phyloP scores from a whole-genome alignment of 176 grass and related monocot genomes.

The Triticum monococcum region DNA sequence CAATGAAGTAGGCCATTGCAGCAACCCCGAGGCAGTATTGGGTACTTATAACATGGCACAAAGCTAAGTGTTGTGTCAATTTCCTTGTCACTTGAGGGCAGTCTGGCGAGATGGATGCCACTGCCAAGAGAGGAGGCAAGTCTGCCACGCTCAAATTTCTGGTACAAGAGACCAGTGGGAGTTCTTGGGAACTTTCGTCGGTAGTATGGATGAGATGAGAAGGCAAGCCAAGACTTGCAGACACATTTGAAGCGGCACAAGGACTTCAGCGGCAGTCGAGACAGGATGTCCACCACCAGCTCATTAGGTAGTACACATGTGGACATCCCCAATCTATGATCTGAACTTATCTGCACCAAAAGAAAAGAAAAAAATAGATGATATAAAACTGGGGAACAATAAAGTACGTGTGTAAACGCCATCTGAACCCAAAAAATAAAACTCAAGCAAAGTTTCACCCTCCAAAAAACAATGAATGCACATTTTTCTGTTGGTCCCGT shows the following conservation, averaged over 20 bases:
- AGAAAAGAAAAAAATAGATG: not conserved
- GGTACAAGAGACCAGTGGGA: slow-evolving; percentile 30
- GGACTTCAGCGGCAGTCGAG: slow-evolving; percentile 33
- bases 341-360: not conserved
- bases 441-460: not conserved
- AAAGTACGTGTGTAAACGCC: not conserved
- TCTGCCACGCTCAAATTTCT: not conserved
- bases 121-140: not conserved
- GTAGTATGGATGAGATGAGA: slow-evolving; percentile 35
- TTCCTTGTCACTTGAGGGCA: not conserved
- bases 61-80: not conserved
- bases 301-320: not conserved
- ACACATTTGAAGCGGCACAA: slow-evolving; percentile 33
- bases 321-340: not conserved
- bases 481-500: not conserved
- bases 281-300: slow-evolving; percentile 33
- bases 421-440: not conserved
- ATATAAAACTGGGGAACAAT: not conserved
- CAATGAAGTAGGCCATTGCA: slow-evolving; percentile 43
- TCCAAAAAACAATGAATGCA: not conserved
- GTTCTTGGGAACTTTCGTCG: slow-evolving; percentile 12
- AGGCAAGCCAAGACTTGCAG: slow-evolving; percentile 39
- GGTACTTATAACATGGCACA: slow-evolving; percentile 19
- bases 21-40: slow-evolving; percentile 19
- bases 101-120: not conserved